These are phyloP conservation scores for Exophiala mesophila DNA, from an alignment of 2,329 filamentous ascomycete genomes.

Conservation along the genomic window DNA sequence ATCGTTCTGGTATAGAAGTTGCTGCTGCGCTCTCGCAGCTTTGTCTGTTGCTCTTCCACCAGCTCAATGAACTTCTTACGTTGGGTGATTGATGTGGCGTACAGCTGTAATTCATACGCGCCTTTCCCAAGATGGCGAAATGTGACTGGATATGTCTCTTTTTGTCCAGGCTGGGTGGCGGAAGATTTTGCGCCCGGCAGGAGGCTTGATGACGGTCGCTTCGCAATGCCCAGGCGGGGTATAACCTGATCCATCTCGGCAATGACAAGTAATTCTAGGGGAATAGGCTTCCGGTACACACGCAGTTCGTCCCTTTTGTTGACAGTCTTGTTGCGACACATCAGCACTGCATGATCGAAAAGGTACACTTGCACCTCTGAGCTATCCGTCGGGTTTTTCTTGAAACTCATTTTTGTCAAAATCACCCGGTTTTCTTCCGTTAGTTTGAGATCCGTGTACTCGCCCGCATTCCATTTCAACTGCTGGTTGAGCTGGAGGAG, in stretches of 20 bases:
- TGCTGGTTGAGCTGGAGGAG: slow-evolving; percentile 86
- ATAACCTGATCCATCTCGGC: slow-evolving; percentile 97
- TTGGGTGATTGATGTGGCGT: slow-evolving; percentile 76
- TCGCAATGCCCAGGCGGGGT: slow-evolving; percentile 70
- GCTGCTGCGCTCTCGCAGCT: slow-evolving; percentile 66
- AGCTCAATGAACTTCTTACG: slow-evolving; percentile 96
- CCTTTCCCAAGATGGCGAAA: slow-evolving; percentile 95
- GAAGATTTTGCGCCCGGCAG: slow-evolving; percentile 53
- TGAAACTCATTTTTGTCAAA: slow-evolving; percentile 89
- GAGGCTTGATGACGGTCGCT: slow-evolving; percentile 82
- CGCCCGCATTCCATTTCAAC: slow-evolving; percentile 82
- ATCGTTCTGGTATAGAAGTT: slow-evolving; percentile 66
- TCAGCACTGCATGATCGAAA: slow-evolving; percentile 89
- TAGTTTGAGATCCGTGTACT: slow-evolving; percentile 87
- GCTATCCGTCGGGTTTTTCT: slow-evolving; percentile 83
- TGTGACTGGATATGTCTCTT: slow-evolving; percentile 88
- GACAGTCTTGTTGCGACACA: slow-evolving; percentile 84
- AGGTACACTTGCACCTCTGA: slow-evolving; percentile 91
- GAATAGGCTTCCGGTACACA: slow-evolving; percentile 92
- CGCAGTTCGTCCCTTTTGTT: slow-evolving; percentile 94
- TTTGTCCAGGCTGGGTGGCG: slow-evolving; percentile 44
- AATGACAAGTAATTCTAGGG: slow-evolving; percentile 85
- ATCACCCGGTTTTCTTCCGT: slow-evolving; percentile 90
- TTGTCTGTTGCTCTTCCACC: slow-evolving; percentile 85
- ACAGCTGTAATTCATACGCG: slow-evolving; percentile 87